phyloP scores from a whole-genome alignment of 2,329 filamentous ascomycete species.

The Microdochium nivale region DNA sequence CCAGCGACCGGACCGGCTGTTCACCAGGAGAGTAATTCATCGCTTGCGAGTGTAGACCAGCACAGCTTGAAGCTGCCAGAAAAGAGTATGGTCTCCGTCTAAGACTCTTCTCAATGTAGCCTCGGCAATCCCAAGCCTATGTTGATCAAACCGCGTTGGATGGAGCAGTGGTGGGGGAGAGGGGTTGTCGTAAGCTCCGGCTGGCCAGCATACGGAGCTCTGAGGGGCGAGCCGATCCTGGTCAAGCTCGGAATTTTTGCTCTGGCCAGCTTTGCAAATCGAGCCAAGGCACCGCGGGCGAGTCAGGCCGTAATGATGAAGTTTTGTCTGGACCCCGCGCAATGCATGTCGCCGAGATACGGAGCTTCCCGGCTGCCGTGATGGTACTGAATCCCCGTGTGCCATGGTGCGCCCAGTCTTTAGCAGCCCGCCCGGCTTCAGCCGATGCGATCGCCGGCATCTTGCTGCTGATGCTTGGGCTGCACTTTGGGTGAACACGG shows the following conservation, averaged over 20 bases:
- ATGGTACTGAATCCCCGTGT: background rate
- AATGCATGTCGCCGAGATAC: background rate
- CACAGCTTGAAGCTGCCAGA: no score
- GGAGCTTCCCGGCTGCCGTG: background rate
- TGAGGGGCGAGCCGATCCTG: background rate
- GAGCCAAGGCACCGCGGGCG: background rate
- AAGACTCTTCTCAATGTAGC: no score
- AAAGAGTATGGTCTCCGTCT: no score
- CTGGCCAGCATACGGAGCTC: conserved; percentile 5
- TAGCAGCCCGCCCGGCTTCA: background rate
- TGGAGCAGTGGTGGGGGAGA: conserved; percentile 3
- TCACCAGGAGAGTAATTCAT: no score
- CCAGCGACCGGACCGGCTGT: no score
- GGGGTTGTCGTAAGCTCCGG: conserved; percentile 5
- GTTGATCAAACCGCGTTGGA: conserved; percentile 22
- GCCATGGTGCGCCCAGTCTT: background rate
- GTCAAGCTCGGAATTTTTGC: background rate
- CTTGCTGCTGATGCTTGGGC: no score
- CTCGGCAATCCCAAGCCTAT: background rate
- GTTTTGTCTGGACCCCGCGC: background rate
- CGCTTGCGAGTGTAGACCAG: no score
- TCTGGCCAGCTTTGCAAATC: background rate
- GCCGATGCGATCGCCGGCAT: background rate
- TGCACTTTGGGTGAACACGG: no score
- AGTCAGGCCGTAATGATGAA: background rate